These are phyloP conservation scores for Tetradesmus lagerheimii DNA, from an alignment of 139 green algal genomes.

Conservation along the genomic window DNA sequence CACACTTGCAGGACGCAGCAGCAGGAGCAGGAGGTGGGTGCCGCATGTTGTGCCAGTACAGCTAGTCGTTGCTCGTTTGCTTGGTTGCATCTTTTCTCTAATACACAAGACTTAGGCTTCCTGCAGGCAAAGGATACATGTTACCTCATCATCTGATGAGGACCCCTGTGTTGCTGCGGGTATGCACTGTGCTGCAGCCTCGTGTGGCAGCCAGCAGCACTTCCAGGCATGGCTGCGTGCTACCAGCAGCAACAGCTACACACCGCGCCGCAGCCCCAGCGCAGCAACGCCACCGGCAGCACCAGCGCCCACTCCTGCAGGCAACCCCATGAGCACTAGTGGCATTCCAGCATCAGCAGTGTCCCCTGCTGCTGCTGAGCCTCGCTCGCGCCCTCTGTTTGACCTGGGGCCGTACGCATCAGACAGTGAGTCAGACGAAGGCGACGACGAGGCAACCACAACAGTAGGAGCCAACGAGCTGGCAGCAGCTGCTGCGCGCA, in stretches of 20 bases:
- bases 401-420: background rate
- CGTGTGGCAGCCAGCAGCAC: background rate
- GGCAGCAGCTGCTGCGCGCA: slow-evolving; percentile 16
- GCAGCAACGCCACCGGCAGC: slow-evolving; percentile 5
- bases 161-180: background rate
- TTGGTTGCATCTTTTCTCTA: background rate
- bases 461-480: background rate
- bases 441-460: slow-evolving; percentile 7
- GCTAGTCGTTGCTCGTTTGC: too few species aligned
- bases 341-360: background rate
- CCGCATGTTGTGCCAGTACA: background rate
- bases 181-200: background rate
- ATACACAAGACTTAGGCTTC: background rate
- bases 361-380: background rate
- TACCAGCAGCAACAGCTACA: slow-evolving; percentile 36
- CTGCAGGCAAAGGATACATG: background rate
- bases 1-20: background rate
- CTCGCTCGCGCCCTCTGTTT: slow-evolving; percentile 25
- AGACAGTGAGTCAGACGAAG: background rate
- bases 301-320: slow-evolving; percentile 22
- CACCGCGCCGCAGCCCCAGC: background rate
- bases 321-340: slow-evolving; percentile 26
- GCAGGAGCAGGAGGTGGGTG: background rate
- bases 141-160: background rate
- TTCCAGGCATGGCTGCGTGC: slow-evolving; percentile 41